Percentiles rank a stretch among this genome's conserved stretches.
Evolutionary conservation across 306 rosid species (phyloP).

Genomic region (Quillaja saponaria): DNA sequence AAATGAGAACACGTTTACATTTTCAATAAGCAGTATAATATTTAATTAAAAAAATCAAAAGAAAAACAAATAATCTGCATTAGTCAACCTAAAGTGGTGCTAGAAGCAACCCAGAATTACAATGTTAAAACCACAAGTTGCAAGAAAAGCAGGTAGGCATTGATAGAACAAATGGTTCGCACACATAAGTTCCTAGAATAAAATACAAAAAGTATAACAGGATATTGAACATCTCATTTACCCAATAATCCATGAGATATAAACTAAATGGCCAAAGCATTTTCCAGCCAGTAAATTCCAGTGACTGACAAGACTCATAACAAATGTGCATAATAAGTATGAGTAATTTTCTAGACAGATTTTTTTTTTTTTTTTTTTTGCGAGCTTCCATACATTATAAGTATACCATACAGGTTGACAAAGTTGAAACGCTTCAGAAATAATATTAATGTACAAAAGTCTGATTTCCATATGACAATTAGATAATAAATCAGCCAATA

Average conservation of each 20-base stretch:
- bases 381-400: not conserved
- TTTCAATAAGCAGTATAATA: no score
- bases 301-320: no score
- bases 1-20: no score
- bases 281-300: slow-evolving; percentile 5
- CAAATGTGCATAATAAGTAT: no score
- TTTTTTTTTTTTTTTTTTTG: no score
- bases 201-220: not conserved
- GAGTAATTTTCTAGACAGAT: no score
- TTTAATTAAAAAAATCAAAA: slow-evolving; percentile 11
- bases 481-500: not conserved
- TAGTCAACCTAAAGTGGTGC: not conserved
- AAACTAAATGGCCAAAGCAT: no score
- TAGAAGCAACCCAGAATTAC: slow-evolving; percentile 4
- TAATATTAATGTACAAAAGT: not conserved
- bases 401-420: slow-evolving; percentile 5
- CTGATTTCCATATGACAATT: slow-evolving; percentile 10
- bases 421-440: not conserved
- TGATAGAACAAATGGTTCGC: slow-evolving; percentile 12
- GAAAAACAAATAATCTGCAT: slow-evolving; percentile 22
- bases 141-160: slow-evolving; percentile 12
- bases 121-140: slow-evolving; percentile 11
- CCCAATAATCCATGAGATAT: slow-evolving; percentile 9
- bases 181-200: not conserved
- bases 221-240: not conserved